Evolutionary conservation across 2,329 filamentous ascomycete genomes (phyloP), one percentile per base, ranked within the genome.

Genomic region (Apiospora phragmitis): DNA sequence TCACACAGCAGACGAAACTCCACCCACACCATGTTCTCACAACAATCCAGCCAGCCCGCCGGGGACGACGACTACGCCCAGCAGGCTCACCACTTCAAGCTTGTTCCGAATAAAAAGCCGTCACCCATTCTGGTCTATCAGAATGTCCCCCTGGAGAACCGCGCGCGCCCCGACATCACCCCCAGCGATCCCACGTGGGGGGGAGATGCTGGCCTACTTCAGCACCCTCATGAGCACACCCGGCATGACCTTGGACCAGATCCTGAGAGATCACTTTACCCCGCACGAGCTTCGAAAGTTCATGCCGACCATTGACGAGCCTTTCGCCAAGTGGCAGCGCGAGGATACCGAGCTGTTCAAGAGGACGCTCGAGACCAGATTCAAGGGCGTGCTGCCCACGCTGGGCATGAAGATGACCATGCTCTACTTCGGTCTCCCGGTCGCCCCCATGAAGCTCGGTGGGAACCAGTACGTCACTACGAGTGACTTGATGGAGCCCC

Each of bases 401-500:
- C 70, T 85, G 21, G 77, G 78, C 3, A 79, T 81, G n/a, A 86
- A 85, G 74, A 70, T 87, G 70, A 77, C 84, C 0, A 80, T 85
- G 77, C 77, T 85, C 62, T 86, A 83, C 74, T 87, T 86, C 71
- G 85, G 85, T 0, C 74, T 86, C 7, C 83, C 84, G 0, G 78
- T 86, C 3, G 82, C 82, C 67, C 84, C 85, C 0, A 73, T 83
- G 38, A 77, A 79, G 51, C 74, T 77, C 3, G 75, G 80, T 32
- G 71, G 41, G 1, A 18, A 26, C 43, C 67, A 75, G 45, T 29
- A 43, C 35, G 26, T 55, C 1, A 24, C 42, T 9, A 47, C 70
- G 14, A 29, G 5, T 21, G 69, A 70, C 18, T 42, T 62, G 12
- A 74, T 76, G 35, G 72, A 74, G 8, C 69, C 72, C 24, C 65